Base-by-base conservation (phyloP, 2,329 filamentous ascomycete genomes). In the Aspergillus brunneoviolaceus region DNA sequence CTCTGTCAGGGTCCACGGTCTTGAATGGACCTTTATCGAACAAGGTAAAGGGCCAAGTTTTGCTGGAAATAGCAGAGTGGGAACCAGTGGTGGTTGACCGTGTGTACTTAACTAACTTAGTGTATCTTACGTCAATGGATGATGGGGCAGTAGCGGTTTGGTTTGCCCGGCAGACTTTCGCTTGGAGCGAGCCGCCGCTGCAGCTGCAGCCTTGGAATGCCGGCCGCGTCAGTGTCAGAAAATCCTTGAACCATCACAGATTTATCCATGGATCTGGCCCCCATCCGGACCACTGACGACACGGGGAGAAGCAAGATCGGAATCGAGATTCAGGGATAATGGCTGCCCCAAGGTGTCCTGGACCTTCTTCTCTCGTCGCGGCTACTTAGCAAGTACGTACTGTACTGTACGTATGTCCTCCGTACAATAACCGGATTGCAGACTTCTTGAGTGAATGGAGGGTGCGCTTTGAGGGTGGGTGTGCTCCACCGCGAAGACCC, bases 401-500 rank as follows among this genome's bases (percentile, higher is more conserved):
- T 12, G 33, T 16, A 35, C 33, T 12, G 11, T 35, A 16, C 33
- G 33, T 12, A 35, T 29, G 9, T 29, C 2, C 7, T 12, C 31
- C 27, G 54, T 27, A 51, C 51, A 51, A 3, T 10, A 31, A 31
- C 21, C 25, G 61, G 49, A 62, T 63, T 62, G 29, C 39, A 25
- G 35, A 57, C 39, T n/a, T 45, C 39, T 16, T 35, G 14, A 45
- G 16, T 16, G 6, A 16, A 45, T 6, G 39, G 39, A 45, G 39
- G 48, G 52, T 50, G 33, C 45, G 55, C 57, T 58, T 52, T 51
- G 33, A 35, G 33, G 5, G 33, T 12, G 33, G 33, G 27, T 29
- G 33, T 35, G 33, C 60, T 66, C 64, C 64, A 65, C 62, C 50
- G 50, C 45, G 23, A 53, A 58, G 53, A 60, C 51, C 61, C 60